Conservation (phyloP, 768 basidiomycete genomes). For the Dacryopinax spathularia region DNA sequence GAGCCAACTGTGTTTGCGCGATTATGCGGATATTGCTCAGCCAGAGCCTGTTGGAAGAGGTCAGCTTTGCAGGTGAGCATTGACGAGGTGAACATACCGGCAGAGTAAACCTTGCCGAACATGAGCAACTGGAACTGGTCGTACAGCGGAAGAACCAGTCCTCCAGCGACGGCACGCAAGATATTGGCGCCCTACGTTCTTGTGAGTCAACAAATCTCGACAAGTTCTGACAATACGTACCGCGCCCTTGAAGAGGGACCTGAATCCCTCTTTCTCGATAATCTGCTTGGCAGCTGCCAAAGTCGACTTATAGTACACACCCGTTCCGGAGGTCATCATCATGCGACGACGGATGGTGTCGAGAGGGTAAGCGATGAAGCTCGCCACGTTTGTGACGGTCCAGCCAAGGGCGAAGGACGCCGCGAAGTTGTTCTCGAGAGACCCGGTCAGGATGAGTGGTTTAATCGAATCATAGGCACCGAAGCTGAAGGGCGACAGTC, state of each 20-base stretch:
- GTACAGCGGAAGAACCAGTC: conserved; percentile 6
- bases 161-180: conserved; percentile 8
- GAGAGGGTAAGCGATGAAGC: conserved; percentile 30
- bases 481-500: conserved; percentile 22
- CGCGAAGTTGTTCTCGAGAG: conserved; percentile 28
- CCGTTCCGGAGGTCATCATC: conserved; percentile 36
- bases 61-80: background rate
- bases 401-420: conserved; percentile 33
- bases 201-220: background rate
- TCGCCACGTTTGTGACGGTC: conserved; percentile 30
- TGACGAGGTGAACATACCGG: background rate
- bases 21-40: background rate
- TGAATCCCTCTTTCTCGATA: conserved; percentile 28
- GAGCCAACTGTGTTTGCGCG: background rate
- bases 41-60: background rate
- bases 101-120: conserved; percentile 7
- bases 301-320: conserved; percentile 28
- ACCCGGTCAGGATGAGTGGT: conserved; percentile 28
- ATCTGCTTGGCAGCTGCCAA: conserved; percentile 30
- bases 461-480: conserved; percentile 32
- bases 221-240: background rate
- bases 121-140: conserved; percentile 8
- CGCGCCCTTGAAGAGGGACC: conserved; percentile 23
- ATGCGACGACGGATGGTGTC: conserved; percentile 35
- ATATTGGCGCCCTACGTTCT: conserved; percentile 9